A percentile compares a stretch with the other conserved stretches of the same genome.
Evolutionary conservation across 2,329 filamentous ascomycete genomes (phyloP).

Genomic region (Microcera coccophila): DNA sequence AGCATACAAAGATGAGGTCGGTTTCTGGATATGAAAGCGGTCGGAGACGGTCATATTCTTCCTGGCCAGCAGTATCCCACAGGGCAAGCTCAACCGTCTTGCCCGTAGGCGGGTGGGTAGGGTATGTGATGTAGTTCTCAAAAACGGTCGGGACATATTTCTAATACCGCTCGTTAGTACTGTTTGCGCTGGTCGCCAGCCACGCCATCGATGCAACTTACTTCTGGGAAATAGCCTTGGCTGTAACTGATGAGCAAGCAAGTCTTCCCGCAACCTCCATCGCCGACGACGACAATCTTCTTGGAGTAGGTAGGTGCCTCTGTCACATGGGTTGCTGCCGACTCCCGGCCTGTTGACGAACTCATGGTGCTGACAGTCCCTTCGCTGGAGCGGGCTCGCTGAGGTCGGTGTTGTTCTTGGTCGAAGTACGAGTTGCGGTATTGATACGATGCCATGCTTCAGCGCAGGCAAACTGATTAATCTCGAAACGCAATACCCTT

Average conservation of each 20-base stretch:
- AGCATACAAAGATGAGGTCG: slow-evolving; percentile 96
- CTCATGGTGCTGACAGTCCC: slow-evolving; percentile 83
- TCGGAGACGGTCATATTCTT: slow-evolving; percentile 94
- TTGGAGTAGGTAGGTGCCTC: slow-evolving; percentile 93
- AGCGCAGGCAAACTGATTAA: slow-evolving; percentile 16
- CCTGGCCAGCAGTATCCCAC: slow-evolving; percentile 98
- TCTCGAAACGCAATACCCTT: slow-evolving; percentile 8
- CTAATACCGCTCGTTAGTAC: slow-evolving; percentile 43
- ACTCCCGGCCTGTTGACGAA: slow-evolving; percentile 69
- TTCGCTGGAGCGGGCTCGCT: slow-evolving; percentile 71
- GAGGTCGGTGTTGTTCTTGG: slow-evolving; percentile 42
- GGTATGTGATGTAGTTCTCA: slow-evolving; percentile 99
- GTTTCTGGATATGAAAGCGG: slow-evolving; percentile 97
- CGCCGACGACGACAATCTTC: slow-evolving; percentile 98
- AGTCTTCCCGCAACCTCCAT: slow-evolving; percentile 97
- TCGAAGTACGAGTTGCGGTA: slow-evolving; percentile 54
- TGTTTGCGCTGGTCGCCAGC: background rate
- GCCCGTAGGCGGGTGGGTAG: slow-evolving; percentile 78
- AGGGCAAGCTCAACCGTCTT: slow-evolving; percentile 95
- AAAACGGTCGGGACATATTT: slow-evolving; percentile 99
- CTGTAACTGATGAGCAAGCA: slow-evolving; percentile 98
- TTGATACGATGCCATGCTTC: slow-evolving; percentile 50
- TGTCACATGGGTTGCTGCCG: slow-evolving; percentile 78
- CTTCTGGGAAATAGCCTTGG: slow-evolving; percentile 98
- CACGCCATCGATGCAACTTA: slow-evolving; percentile 44